Evolutionary conservation across 768 basidiomycete genomes (phyloP), one percentile per base, ranked within the genome.

Genomic region (Trametes gibbosa): DNA sequence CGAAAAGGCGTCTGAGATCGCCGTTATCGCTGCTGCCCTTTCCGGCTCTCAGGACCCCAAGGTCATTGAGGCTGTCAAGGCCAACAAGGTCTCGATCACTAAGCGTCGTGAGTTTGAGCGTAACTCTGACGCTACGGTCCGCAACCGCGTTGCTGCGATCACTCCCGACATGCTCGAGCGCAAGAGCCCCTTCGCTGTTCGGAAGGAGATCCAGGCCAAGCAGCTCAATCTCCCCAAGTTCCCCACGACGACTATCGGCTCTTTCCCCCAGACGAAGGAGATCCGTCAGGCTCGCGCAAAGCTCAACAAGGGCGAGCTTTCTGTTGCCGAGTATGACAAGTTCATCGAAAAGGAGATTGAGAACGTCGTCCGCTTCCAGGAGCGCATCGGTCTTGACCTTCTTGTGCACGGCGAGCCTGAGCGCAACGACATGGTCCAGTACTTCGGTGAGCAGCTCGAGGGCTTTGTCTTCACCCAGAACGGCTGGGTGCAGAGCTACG

Each of bases 231-330:
- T 99, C 24, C 97, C 97, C 74, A 92, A 87, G 76, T 99, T 98
- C 87, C 95, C 96, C 59, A 97, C 96, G 54, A 98, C 96, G 56
- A 97, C 96, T 64, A 98, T 98, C 67, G 95, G 95, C 62, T 98
- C 96, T 29, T 98, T 97, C 92, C 96, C 95, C 67, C 97, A 99
- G 89, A 99, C 97, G 70, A 98, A 96, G 78, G 95, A 98, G 77
- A 99, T 99, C 69, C 95, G 97, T 77, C 82, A 82, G 66, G 95
- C 95, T 70, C 96, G 97, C 81, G 89, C 95, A 65, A 98, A 92
- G 79, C 85, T 93, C 66, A 85, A 82, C 75, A 99, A 98, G 81
- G 85, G 86, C 63, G 93, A 97, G 72, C 79, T 99, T 71, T 88
- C 90, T 53, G 73, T 82, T 67, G 85, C 81, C 52, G 79, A 98